These are phyloP conservation scores for Fusarium nygamai DNA, from an alignment of 2,329 filamentous ascomycete species.

Conservation along the genomic window DNA sequence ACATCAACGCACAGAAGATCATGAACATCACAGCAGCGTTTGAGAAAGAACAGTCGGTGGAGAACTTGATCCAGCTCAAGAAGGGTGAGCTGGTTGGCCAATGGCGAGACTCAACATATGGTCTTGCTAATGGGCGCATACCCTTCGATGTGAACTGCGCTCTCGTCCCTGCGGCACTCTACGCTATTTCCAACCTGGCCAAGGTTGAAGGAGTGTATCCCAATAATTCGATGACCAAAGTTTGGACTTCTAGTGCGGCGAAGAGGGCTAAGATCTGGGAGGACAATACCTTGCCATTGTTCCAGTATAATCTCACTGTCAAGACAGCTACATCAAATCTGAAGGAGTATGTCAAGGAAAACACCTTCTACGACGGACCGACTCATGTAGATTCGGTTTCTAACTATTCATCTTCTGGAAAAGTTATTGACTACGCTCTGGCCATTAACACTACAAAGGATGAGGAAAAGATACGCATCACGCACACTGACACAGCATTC, in stretches of 20 bases:
- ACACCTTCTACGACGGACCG: constrained; percentile 55
- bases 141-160: constrained; percentile 74
- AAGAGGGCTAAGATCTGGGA: constrained; percentile 70
- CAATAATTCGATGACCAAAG: constrained; percentile 41
- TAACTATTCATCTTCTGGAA: constrained; percentile 46
- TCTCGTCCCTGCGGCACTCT: constrained; percentile 68
- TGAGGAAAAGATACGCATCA: constrained; percentile 62
- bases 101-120: constrained; percentile 70
- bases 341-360: constrained; percentile 55
- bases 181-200: constrained; percentile 64
- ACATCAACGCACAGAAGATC: constrained; percentile 66
- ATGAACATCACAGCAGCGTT: constrained; percentile 66
- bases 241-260: constrained; percentile 58
- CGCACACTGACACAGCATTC: constrained; percentile 73
- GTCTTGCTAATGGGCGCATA: constrained; percentile 69
- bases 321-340: constrained; percentile 58
- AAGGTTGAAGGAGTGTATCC: constrained; percentile 59
- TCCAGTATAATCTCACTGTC: constrained; percentile 56
- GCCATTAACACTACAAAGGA: constrained; percentile 63
- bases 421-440: constrained; percentile 63
- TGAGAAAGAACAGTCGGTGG: constrained; percentile 58
- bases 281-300: constrained; percentile 67
- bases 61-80: constrained; percentile 68
- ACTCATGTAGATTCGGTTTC: constrained; percentile 52
- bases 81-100: constrained; percentile 64